A percentile compares a stretch with the other conserved stretches of the same genome.
These are phyloP conservation scores for Physcomitrium patens DNA, from an alignment of 225 moss, liverwort and hornwort species.

Conservation along the genomic window DNA sequence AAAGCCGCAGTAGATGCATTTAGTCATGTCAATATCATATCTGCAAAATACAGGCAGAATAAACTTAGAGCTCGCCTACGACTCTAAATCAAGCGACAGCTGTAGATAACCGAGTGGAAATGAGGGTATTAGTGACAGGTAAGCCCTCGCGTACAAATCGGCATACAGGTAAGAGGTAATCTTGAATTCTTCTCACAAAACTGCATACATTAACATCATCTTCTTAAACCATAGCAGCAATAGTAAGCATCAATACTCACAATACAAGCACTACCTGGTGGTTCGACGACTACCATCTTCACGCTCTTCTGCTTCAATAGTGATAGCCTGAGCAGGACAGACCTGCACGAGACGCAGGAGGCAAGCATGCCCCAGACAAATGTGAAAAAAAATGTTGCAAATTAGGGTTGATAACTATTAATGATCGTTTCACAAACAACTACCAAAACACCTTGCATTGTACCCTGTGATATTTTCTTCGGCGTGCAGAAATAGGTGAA, in stretches of 20 bases:
- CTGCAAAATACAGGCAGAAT: slow-evolving; percentile 39
- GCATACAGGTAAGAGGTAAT: no score
- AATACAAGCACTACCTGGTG: slow-evolving; percentile 38
- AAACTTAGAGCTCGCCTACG: slow-evolving; percentile 5
- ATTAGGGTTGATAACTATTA: slow-evolving; percentile 1
- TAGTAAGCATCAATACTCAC: neutral
- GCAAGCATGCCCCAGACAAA: neutral
- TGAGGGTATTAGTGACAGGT: no score
- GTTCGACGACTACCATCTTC: slow-evolving; percentile 95
- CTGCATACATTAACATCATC: no score
- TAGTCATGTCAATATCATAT: slow-evolving; percentile 98
- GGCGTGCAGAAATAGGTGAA: neutral
- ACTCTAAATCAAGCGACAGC: neutral
- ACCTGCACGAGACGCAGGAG: slow-evolving; percentile 48
- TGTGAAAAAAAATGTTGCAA: slow-evolving; percentile 2
- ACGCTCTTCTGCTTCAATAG: slow-evolving; percentile 85
- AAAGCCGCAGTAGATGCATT: slow-evolving; percentile 91
- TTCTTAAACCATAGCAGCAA: neutral
- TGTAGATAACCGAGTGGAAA: neutral
- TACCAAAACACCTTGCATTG: neutral
- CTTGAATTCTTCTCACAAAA: no score
- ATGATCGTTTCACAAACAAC: neutral
- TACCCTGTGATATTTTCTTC: neutral
- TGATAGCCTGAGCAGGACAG: slow-evolving; percentile 93
- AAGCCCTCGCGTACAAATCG: no score